Base-by-base conservation (phyloP, 768 basidiomycete genomes). In the Phallus indusiatus region DNA sequence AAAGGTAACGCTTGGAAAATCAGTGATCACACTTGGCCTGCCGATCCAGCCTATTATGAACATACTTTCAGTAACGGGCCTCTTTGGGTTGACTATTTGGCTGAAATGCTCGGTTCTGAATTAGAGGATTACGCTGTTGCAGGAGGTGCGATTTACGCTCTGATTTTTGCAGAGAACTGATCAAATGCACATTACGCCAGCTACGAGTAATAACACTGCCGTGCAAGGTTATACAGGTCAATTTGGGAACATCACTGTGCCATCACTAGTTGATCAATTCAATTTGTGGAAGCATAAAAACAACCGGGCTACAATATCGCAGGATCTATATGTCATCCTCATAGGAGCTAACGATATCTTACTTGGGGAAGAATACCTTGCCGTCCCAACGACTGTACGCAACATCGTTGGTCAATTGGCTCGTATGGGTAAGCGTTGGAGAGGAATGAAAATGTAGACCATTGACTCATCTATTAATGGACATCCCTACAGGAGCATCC, bases 61-160 rank as follows among this genome's bases (percentile, higher is more conserved):
- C 57, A 59, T 21, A 63, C 61, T 14, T 64, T 64, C 11, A 55
- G 53, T 22, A 67, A 67, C 37, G 63, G 66, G 11, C 65, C 63
- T 20, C 62, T 65, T 2, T 67, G 64, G 66, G 64, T 63, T 12
- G 62, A 66, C 54, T 56, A 63, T 28, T 57, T 67, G 54, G 64
- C 66, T n/a, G 62, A 64, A 21, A 65, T 59, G 7, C 20, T 67
- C 21, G 63, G 63, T 11, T 62, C 63, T 5, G 65, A 67, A 47
- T 55, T 67, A 24, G 55, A 61, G n/a, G 64, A 63, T 51, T 60
- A 60, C 33, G 54, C 62, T 17, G 56, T 64, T 35, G 64, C 63
- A 21, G 59, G 61, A 52, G 57, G 57, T 59, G n/a, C 20, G 48
- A 21, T 28, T 17, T 5, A 7, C 46, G 3, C 20, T 21, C 14